Evolutionary conservation across 495 filamentous ascomycete genomes (phyloP), one percentile per base, ranked within the genome.

Genomic region (Halenospora varia): DNA sequence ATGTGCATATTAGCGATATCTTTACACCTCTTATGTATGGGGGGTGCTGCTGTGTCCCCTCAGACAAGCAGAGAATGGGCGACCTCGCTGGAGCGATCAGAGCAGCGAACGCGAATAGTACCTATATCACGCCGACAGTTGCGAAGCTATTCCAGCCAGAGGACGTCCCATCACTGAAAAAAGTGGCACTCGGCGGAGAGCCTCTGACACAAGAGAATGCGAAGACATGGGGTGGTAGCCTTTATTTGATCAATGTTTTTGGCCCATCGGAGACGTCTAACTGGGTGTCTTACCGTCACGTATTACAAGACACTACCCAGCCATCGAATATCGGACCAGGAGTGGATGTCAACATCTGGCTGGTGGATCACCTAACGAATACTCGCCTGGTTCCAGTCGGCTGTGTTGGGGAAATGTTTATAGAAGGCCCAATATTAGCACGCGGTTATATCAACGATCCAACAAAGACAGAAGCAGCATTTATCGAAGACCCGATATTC

Each of bases 11-110:
- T 50, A 72, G 73, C 59, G 77, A 78, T 48, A 80, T 90, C 3
- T 92, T 93, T 73, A 92, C 90, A 62, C 81, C 89, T 0, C 64
- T 89, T 1, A 82, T 83, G 56, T 75, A 87, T 46, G 86, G 87
- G 2, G 71, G 71, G 18, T 77, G 75, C 55, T 68, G 79, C 26
- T 79, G 76, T 55, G 61, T 80, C 19, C 77, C 77, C 1, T 77
- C 74, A 2, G 54, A 51, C 0, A 15, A 45, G 18, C 13, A 45
- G 13, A 45, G 42, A 20, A 45, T 45, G 42, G 42, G 18, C 11
- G 18, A 45, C 42, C 42, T 45, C 42, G 42, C 42, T 4, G 42
- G 18, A 45, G 42, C 42, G 11, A 20, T 45, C 11, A 6, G 18
- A 9, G 18, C 18, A 15, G 18, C 18, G 42, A 20, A 45, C 18